phyloP scores from a whole-genome alignment of 495 filamentous ascomycete genomes.

The Aspergillus affinis region DNA sequence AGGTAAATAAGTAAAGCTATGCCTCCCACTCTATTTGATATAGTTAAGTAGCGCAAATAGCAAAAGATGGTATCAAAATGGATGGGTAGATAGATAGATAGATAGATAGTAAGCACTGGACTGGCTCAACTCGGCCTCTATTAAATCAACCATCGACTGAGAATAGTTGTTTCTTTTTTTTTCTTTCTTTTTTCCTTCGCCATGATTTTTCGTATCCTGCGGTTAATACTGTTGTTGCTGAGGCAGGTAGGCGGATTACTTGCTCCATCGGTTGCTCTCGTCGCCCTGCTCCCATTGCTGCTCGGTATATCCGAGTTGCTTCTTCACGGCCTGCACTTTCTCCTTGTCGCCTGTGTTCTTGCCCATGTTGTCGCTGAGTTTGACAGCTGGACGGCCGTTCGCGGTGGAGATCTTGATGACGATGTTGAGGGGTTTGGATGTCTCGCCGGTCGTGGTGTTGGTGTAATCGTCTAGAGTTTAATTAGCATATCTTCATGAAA shows the following conservation, averaged over 20 bases:
- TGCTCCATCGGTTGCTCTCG: conserved; percentile 73
- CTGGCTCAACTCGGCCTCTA: too few relatives aligned
- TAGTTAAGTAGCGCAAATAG: too few relatives aligned
- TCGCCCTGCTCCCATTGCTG: conserved; percentile 80
- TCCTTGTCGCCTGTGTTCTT: conserved; percentile 90
- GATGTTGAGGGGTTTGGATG: conserved; percentile 93
- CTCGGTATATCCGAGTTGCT: conserved; percentile 79
- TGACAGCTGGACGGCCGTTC: conserved; percentile 77
- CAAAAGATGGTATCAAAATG: too few relatives aligned
- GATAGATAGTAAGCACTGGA: too few relatives aligned
- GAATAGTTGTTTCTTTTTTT: not conserved
- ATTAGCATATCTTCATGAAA: conserved; percentile 1
- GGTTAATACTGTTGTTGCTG: not conserved
- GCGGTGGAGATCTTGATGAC: conserved; percentile 94
- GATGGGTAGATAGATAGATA: too few relatives aligned
- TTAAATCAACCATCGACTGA: too few relatives aligned
- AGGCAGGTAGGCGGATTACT: not conserved
- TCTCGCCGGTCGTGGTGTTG: conserved; percentile 64
- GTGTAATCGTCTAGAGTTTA: conserved; percentile 70
- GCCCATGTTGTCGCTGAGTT: conserved; percentile 94
- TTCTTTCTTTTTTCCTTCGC: not conserved
- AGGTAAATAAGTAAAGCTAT: too few relatives aligned
- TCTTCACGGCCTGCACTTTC: conserved; percentile 81
- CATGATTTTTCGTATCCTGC: too few relatives aligned
- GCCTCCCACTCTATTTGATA: too few relatives aligned